Percentiles rank a stretch among this genome's conserved stretches.
These are phyloP conservation scores for Umbelopsis sp. DNA, from an alignment of 371 early-diverging fungal species.

Conservation along the genomic window DNA sequence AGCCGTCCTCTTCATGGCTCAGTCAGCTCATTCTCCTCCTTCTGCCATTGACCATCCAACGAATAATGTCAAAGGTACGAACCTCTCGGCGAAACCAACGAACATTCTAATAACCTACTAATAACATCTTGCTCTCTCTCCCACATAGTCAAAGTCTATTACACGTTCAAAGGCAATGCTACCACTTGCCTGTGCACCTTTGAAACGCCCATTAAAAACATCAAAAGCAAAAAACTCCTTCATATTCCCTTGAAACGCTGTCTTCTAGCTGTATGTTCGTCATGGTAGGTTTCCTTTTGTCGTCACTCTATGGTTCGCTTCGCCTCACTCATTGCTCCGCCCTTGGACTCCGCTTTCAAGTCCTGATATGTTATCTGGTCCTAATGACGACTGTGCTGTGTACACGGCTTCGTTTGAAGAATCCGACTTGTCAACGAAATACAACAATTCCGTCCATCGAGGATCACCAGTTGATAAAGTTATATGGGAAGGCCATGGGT, in stretches of 20 bases:
- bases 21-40: not conserved
- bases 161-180: constrained; percentile 31
- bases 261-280: constrained; percentile 47
- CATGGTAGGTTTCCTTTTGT: constrained; percentile 34
- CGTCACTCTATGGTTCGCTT: constrained; percentile 14
- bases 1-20: not conserved
- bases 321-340: not conserved
- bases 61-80: constrained; percentile 16
- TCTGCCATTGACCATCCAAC: not conserved
- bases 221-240: constrained; percentile 21
- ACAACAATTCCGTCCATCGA: constrained; percentile 20
- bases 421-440: constrained; percentile 26
- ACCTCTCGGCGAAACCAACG: too few relatives aligned
- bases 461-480: constrained; percentile 17
- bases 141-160: constrained; percentile 36
- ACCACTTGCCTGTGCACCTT: constrained; percentile 42
- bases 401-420: constrained; percentile 51
- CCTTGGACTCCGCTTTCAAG: constrained; percentile 25
- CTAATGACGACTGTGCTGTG: constrained; percentile 47
- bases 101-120: too few relatives aligned
- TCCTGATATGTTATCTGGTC: constrained; percentile 50
- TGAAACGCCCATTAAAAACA: constrained; percentile 18
- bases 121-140: constrained; percentile 8
- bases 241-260: constrained; percentile 39
- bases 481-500: constrained; percentile 55